These are phyloP conservation scores for Bauhinia variegata DNA, from an alignment of 306 rosid genomes.

Conservation along the genomic window DNA sequence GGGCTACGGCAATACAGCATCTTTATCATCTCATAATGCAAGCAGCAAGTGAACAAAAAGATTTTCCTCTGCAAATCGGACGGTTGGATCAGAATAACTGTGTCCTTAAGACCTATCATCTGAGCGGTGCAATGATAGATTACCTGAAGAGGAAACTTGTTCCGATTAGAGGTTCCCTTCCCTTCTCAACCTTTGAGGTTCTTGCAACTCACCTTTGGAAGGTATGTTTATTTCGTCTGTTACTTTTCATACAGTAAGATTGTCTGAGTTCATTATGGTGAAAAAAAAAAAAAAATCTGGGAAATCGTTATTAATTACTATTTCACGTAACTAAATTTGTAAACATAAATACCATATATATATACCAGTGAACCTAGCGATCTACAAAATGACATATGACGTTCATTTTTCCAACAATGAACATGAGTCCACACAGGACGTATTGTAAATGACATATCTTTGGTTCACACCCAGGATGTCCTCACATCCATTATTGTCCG, in stretches of 20 bases:
- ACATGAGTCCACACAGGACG: too few relatives aligned
- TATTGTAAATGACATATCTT: too few relatives aligned
- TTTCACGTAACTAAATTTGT: too few relatives aligned
- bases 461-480: too few relatives aligned
- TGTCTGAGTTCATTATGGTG: not conserved
- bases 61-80: conserved; percentile 13
- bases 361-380: too few relatives aligned
- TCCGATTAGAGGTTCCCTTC: conserved; percentile 35
- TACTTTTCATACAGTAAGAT: not conserved
- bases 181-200: conserved; percentile 74
- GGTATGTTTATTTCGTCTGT: conserved; percentile 46
- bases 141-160: conserved; percentile 49
- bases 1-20: conserved; percentile 66
- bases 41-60: conserved; percentile 36
- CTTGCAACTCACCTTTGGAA: conserved; percentile 82
- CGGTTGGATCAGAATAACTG: conserved; percentile 35
- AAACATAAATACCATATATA: too few relatives aligned
- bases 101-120: conserved; percentile 59
- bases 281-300: too few relatives aligned
- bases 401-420: too few relatives aligned
- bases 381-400: too few relatives aligned
- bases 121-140: conserved; percentile 51
- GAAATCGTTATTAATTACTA: too few relatives aligned
- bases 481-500: too few relatives aligned
- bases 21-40: conserved; percentile 68